phyloP scores from a whole-genome alignment of 23 red algal species.

The Gracilaria domingensis region DNA sequence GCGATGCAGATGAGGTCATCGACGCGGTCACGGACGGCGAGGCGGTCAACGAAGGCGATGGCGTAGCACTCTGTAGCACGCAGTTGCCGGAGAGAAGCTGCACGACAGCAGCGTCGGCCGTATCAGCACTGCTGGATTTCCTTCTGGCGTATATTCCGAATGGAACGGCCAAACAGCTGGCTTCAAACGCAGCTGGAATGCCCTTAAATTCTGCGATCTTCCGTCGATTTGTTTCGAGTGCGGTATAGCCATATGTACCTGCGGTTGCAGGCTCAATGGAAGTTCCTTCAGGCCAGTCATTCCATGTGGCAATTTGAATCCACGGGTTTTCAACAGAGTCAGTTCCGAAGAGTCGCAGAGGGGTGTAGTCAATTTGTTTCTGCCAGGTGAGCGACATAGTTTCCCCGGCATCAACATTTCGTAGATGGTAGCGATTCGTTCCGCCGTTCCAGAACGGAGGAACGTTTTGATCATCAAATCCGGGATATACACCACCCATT shows the following conservation, averaged over 20 bases:
- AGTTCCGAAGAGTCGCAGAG: constrained; percentile 6
- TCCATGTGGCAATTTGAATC: constrained; percentile 68
- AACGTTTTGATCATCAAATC: constrained; percentile 65
- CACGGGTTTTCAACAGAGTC: constrained; percentile 54
- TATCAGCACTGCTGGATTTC: not conserved
- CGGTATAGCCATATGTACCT: constrained; percentile 37
- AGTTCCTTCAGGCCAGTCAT: constrained; percentile 64
- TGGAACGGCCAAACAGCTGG: constrained; percentile 7
- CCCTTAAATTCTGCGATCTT: constrained; percentile 56
- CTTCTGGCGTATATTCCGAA: constrained; percentile 11
- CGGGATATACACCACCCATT: constrained; percentile 58
- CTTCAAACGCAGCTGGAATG: not conserved
- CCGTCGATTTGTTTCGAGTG: constrained; percentile 34
- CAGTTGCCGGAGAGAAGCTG: constrained; percentile 40
- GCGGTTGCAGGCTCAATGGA: constrained; percentile 44
- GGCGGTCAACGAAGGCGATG: not conserved
- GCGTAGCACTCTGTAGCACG: not conserved
- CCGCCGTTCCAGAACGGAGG: constrained; percentile 66
- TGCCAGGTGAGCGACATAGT: constrained; percentile 55
- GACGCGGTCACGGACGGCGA: not conserved
- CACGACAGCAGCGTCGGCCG: constrained; percentile 8
- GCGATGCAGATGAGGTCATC: not conserved
- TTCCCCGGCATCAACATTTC: constrained; percentile 55
- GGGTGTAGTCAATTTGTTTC: constrained; percentile 49
- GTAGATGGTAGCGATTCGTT: constrained; percentile 53